A percentile compares a stretch with the other conserved stretches of the same genome.
phyloP scores from a whole-genome alignment of 2,329 filamentous ascomycete species.

The Pseudocercospora ulei region DNA sequence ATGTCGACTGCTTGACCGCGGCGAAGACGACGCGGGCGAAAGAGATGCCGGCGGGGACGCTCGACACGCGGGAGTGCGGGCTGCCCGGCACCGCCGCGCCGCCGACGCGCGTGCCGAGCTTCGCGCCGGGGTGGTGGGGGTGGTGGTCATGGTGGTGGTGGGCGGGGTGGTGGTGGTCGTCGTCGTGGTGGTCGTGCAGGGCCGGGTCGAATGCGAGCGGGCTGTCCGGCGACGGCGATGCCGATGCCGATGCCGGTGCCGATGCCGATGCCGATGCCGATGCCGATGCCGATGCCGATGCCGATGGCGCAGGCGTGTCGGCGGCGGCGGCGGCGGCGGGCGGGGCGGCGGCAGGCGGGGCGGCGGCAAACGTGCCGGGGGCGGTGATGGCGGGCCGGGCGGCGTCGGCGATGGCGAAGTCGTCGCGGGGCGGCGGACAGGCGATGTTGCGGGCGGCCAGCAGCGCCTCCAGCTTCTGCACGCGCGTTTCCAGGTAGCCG shows the following conservation, averaged over 20 bases:
- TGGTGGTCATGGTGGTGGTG: conserved; percentile 28
- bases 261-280: too few species aligned
- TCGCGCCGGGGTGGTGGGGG: conserved; percentile 50
- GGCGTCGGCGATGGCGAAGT: conserved; percentile 45
- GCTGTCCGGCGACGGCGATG: conserved; percentile 19
- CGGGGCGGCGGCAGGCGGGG: conserved; percentile 34
- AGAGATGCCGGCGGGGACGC: conserved; percentile 80
- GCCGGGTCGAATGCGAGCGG: conserved; percentile 24
- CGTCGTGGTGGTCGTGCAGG: conserved; percentile 45
- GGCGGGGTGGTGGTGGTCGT: too few species aligned
- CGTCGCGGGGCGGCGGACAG: conserved; percentile 58
- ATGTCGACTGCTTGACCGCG: conserved; percentile 78
- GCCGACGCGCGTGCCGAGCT: conserved; percentile 56
- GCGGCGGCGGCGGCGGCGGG: conserved; percentile 33
- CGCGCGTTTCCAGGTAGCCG: conserved; percentile 81
- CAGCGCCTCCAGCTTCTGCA: conserved; percentile 71
- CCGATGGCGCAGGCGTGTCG: conserved; percentile 1
- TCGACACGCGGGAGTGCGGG: conserved; percentile 70
- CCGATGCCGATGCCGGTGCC: conserved; percentile 1
- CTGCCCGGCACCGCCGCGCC: conserved; percentile 66
- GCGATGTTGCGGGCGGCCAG: conserved; percentile 59
- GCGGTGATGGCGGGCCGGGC: conserved; percentile 35
- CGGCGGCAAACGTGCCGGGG: conserved; percentile 32
- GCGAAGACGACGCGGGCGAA: conserved; percentile 92
- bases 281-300: too few species aligned